Base-by-base conservation (phyloP, 805 yeast species). In the Kuraishia ogatae region DNA sequence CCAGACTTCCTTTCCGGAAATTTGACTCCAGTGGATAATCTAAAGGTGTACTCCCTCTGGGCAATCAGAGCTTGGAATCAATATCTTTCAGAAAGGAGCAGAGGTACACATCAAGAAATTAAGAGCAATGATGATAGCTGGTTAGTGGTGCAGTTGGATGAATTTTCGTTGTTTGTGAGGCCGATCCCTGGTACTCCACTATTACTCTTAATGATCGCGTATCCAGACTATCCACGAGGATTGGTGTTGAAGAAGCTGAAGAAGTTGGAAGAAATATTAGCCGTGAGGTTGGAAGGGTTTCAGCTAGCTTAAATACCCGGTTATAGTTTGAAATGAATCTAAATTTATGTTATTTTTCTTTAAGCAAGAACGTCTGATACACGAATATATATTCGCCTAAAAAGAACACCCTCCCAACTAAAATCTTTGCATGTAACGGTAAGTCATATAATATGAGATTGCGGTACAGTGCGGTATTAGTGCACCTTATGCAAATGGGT, bases 21-120 rank as follows among this genome's bases (percentile, higher is more conserved):
- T 55, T 55, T 64, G 17, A 64, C 60, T 43, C 73, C 72, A 2
- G 51, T 61, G 7, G 71, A 70, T 20, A 64, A 66, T 54, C 47
- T 70, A 11, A 64, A 66, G 50, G 69, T 69, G 1, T 55, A 67
- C 23, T 62, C 73, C 0, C 50, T 70, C 24, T 54, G 66, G 39
- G 62, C 66, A n/a, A 50, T 64, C 2, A 62, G 61, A 13, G 60
- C 66, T 39, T 69, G 70, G 68, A 59, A 60, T 10, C 62, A 63
- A 20, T 51, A 49, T 20, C 20, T 50, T 15, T 17, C 47, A 23
- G 48, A 19, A 8, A 17, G 23, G 28, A 43, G 53, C 24, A 23
- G 50, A 50, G 53, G 35, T 22, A 10, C 21, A 8, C 48, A 10
- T 47, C 43, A 22, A 2, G 4, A 3, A 48, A 17, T 43, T 6